These are phyloP conservation scores for Pigoraptor vietnamica DNA, from an alignment of 78 protist species.

Conservation along the genomic window DNA sequence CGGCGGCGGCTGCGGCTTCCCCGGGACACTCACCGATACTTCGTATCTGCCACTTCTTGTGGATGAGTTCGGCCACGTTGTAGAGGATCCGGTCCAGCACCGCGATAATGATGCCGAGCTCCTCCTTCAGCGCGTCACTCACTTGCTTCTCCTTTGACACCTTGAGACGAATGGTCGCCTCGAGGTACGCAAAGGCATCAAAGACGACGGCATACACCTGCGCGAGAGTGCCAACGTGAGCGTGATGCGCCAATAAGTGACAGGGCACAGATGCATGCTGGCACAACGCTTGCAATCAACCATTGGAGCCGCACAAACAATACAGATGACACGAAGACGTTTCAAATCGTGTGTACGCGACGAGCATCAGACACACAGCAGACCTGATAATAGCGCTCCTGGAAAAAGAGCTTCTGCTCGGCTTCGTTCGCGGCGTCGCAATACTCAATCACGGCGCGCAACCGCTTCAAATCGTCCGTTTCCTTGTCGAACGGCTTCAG, in stretches of 20 bases:
- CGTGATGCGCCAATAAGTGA: too few relatives aligned
- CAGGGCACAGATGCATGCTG: too few relatives aligned
- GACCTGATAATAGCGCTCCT: neutral
- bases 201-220: neutral
- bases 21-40: neutral
- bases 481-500: conserved; percentile 1
- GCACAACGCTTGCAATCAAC: too few relatives aligned
- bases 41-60: neutral
- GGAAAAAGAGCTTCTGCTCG: neutral
- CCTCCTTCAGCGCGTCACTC: neutral
- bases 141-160: neutral
- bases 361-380: neutral
- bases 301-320: neutral
- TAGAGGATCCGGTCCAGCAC: neutral
- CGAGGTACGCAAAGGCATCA: neutral
- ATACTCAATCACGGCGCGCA: neutral
- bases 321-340: neutral
- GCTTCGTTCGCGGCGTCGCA: neutral
- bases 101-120: neutral
- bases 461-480: neutral
- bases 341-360: neutral
- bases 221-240: neutral
- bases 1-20: neutral
- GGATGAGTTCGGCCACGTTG: neutral
- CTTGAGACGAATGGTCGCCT: neutral